phyloP scores from a whole-genome alignment of 2,329 filamentous ascomycete genomes.

The Sarocladium brachiariae region DNA sequence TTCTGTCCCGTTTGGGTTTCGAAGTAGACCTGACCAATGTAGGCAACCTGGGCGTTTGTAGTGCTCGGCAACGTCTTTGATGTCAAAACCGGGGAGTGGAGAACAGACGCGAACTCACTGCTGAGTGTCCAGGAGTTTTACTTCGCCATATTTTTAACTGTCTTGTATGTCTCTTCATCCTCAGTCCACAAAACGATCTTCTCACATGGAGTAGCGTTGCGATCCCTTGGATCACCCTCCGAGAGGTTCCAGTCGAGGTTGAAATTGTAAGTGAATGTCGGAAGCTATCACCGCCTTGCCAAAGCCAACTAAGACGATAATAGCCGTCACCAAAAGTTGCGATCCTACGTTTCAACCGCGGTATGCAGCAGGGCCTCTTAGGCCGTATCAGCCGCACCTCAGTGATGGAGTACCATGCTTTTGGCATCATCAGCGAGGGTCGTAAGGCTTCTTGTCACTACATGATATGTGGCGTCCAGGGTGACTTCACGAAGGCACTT shows the following conservation, averaged over 20 bases:
- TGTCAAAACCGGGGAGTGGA: conserved; percentile 26
- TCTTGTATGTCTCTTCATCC: conserved; percentile 23
- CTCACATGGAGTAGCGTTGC: conserved; percentile 25
- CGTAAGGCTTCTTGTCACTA: conserved; percentile 28
- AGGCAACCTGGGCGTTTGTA: conserved; percentile 32
- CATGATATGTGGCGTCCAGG: conserved; percentile 36
- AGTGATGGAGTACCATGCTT: conserved; percentile 36
- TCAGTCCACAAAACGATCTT: not conserved
- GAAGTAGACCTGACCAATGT: not conserved
- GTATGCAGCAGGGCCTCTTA: conserved; percentile 35
- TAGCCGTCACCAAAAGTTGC: conserved; percentile 34
- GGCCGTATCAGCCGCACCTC: conserved; percentile 34
- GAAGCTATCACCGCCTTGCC: not conserved
- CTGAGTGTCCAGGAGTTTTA: conserved; percentile 31
- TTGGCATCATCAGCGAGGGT: conserved; percentile 34
- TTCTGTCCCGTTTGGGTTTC: not conserved
- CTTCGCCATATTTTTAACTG: conserved; percentile 33
- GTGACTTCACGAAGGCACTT: conserved; percentile 32
- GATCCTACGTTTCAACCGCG: conserved; percentile 30
- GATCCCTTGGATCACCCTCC: conserved; percentile 33
- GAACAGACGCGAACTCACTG: conserved; percentile 25
- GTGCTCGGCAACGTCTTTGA: conserved; percentile 32
- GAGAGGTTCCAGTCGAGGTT: conserved; percentile 31
- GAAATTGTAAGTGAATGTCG: conserved; percentile 25
- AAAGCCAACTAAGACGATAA: not conserved